Conservation (phyloP, 1,139 yeast species). For the Suhomyces choctaworum region DNA sequence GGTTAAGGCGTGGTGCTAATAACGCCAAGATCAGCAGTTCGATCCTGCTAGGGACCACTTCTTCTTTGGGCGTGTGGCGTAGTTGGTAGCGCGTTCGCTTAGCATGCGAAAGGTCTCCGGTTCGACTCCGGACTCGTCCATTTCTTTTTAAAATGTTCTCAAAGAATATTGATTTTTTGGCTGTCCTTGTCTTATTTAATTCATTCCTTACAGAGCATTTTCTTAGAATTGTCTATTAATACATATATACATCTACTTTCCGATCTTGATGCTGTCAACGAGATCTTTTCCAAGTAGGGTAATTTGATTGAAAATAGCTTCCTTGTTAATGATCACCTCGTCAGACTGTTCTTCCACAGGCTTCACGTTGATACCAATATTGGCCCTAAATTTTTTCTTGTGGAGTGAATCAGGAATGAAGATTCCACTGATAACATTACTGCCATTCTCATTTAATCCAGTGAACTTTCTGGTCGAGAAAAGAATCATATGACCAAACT, state of each 20-base stretch:
- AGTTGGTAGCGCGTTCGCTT: constrained; percentile 90
- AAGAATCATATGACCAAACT: constrained; percentile 56
- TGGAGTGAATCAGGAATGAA: constrained; percentile 65
- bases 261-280: constrained; percentile 33
- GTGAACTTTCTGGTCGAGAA: constrained; percentile 61
- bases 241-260: constrained; percentile 20
- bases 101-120: constrained; percentile 91
- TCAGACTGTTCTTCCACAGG: constrained; percentile 52
- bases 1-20: constrained; percentile 92
- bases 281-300: constrained; percentile 74
- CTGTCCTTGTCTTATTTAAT: no score
- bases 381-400: constrained; percentile 72
- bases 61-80: constrained; percentile 76
- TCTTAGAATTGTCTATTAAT: constrained; percentile 14
- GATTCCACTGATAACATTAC: constrained; percentile 71
- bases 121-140: constrained; percentile 91
- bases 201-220: no score
- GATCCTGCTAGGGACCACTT: constrained; percentile 82
- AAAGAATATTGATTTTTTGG: no score
- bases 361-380: constrained; percentile 70
- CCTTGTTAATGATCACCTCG: constrained; percentile 68
- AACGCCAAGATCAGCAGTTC: constrained; percentile 83
- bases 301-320: constrained; percentile 74
- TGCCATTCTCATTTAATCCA: constrained; percentile 49
- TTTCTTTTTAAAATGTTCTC: constrained; percentile 20